Conservation (phyloP, 441 rosid genomes). For the Oxalis stricta region DNA sequence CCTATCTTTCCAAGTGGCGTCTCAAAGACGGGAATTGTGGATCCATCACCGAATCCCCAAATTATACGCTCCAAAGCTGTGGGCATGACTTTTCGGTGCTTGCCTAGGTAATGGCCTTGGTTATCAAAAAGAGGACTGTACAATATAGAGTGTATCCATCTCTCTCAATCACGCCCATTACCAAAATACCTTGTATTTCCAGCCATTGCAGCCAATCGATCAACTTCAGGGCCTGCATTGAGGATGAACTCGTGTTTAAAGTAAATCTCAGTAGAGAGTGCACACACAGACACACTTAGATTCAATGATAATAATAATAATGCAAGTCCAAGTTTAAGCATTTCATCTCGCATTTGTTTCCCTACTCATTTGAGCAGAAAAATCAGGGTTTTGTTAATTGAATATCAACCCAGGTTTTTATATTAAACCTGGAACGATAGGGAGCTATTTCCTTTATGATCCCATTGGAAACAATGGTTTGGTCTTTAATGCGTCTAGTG, state of each 20-base stretch:
- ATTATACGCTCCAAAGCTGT: conserved; percentile 76
- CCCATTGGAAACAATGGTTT: too few relatives aligned
- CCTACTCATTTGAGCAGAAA: too few relatives aligned
- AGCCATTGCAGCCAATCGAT: conserved; percentile 72
- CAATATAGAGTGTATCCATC: conserved; percentile 71
- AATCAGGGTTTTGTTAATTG: too few relatives aligned
- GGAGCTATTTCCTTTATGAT: too few relatives aligned
- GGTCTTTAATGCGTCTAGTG: too few relatives aligned
- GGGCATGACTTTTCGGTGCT: conserved; percentile 90
- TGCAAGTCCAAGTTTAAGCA: too few relatives aligned
- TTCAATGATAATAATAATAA: too few relatives aligned
- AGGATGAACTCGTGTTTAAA: not conserved
- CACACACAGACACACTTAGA: too few relatives aligned
- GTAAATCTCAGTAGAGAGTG: too few relatives aligned
- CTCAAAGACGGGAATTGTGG: conserved; percentile 72
- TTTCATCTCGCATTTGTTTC: too few relatives aligned
- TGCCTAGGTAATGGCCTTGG: conserved; percentile 70
- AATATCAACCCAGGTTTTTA: too few relatives aligned
- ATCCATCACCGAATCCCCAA: conserved; percentile 97
- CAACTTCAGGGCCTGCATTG: conserved; percentile 66
- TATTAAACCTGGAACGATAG: too few relatives aligned
- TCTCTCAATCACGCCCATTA: conserved; percentile 85
- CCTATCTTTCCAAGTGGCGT: conserved; percentile 78
- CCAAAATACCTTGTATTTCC: conserved; percentile 69
- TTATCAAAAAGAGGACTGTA: conserved; percentile 59